Conservation (phyloP, 495 filamentous ascomycete species). For the Usnea hakonensis region DNA sequence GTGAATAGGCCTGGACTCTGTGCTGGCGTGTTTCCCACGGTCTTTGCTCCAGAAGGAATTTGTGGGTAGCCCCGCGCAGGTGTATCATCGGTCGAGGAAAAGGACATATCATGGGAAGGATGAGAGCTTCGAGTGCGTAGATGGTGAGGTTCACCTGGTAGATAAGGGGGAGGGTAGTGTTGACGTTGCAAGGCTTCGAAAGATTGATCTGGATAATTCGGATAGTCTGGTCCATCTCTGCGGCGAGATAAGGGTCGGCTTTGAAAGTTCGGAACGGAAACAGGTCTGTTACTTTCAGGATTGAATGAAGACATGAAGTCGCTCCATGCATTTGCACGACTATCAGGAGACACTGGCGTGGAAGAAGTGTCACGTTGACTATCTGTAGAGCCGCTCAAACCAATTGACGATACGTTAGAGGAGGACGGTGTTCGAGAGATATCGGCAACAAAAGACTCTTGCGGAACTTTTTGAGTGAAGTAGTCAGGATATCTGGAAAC, state of each 20-base stretch:
- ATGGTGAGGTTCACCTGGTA: conserved; percentile 31
- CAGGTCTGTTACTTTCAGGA: conserved; percentile 18
- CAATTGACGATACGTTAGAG: neutral
- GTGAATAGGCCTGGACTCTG: conserved; percentile 63
- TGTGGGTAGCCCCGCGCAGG: conserved; percentile 29
- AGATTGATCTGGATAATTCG: conserved; percentile 48
- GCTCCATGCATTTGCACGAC: conserved; percentile 7
- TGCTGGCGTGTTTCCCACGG: conserved; percentile 57
- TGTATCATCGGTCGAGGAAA: conserved; percentile 29
- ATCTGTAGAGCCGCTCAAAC: neutral
- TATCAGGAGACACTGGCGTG: conserved; percentile 2
- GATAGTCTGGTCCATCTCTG: conserved; percentile 31
- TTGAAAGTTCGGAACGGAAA: conserved; percentile 21
- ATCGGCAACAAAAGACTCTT: neutral
- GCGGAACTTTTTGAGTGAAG: conserved; percentile 2
- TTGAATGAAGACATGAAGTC: conserved; percentile 2
- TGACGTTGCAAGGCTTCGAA: conserved; percentile 45
- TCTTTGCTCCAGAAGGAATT: conserved; percentile 34
- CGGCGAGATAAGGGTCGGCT: conserved; percentile 4
- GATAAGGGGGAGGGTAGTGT: conserved; percentile 38
- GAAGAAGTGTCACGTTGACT: conserved; percentile 4
- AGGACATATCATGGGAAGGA: conserved; percentile 30
- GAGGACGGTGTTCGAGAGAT: neutral
- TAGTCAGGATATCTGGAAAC: conserved; percentile 2
- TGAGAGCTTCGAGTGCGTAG: conserved; percentile 38